phyloP scores from a whole-genome alignment of 441 rosid species.

The Syzygium syzygioides region DNA sequence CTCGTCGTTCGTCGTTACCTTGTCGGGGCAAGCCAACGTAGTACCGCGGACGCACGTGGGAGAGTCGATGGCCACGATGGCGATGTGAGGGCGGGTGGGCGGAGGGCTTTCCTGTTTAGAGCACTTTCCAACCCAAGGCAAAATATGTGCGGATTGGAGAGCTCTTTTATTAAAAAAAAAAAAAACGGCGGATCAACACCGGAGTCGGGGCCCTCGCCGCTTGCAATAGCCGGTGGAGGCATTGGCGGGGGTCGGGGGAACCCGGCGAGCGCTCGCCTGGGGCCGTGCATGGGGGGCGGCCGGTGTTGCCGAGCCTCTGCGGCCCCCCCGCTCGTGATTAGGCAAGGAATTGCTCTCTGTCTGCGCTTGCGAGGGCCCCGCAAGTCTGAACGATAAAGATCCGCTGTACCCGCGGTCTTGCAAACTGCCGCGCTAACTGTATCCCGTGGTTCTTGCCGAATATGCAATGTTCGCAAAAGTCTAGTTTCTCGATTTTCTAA shows the following conservation, averaged over 20 bases:
- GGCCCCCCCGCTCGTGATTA: fast-evolving
- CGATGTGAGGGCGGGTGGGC: neutral
- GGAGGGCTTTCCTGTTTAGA: neutral
- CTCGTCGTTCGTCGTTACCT: neutral
- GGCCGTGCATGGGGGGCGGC: fast-evolving
- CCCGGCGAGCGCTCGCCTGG: fast-evolving
- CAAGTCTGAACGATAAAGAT: neutral
- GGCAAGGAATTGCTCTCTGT: neutral
- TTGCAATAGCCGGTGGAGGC: neutral
- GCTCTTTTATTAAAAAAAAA: neutral
- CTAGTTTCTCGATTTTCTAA: neutral
- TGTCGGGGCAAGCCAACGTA: neutral
- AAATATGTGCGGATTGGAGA: neutral
- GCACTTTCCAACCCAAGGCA: neutral
- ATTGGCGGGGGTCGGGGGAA: too few species aligned
- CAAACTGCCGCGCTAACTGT: neutral
- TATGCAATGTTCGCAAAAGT: neutral
- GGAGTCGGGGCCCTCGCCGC: neutral
- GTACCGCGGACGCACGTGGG: neutral
- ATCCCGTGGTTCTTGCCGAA: neutral
- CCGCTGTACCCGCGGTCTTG: neutral
- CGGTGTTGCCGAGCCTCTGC: neutral
- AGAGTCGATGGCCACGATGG: neutral
- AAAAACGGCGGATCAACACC: neutral
- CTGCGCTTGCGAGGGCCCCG: fast-evolving